Evolutionary conservation across 805 yeast genomes (phyloP), one percentile per base, ranked within the genome.

Genomic region (Torulaspora franciscae): DNA sequence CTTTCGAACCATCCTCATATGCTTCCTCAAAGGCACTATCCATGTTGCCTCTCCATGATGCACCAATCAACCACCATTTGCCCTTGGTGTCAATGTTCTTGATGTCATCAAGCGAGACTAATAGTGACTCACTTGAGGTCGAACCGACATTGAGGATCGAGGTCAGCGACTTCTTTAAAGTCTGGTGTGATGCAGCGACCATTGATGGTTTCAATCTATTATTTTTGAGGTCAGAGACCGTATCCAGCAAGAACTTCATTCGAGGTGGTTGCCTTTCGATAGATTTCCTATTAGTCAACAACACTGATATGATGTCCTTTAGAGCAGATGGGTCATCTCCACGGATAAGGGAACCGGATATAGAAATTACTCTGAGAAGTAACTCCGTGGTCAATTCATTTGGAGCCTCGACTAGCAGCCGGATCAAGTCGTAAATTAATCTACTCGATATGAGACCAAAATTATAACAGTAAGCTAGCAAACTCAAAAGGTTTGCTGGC

Each of bases 41-140:
- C 35, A 66, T 72, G 44, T 71, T 68, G 2, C 96, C 96, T 58
- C 80, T 86, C 96, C 97, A 93, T 0, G 99, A 96, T 1, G 98
- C 86, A 40, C 99, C 99, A 25, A 93, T 91, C 26, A 93, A 72
- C 99, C 99, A 93, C 99, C 99, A 93, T 66, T 91, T 93, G 46
- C 99, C 99, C 52, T 80, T 79, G 0, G 83, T 77, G 10, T 83
- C 85, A 19, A 87, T 74, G 49, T 77, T 79, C 39, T 77, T 79
- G 46, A 93, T 88, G 67, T 93, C 99, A 37, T 79, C 81, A 15
- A 91, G 69, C 2, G 86, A 70, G 0, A 93, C 98, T 53, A 85
- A 88, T 22, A 93, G 72, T 1, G 99, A 85, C 43, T 93, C 98
- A 11, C 45, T 40, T 8, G 56, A 46, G 5, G 55, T 35, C 3